phyloP scores from a whole-genome alignment of 2,329 filamentous ascomycete genomes.

The Phoma sp. region DNA sequence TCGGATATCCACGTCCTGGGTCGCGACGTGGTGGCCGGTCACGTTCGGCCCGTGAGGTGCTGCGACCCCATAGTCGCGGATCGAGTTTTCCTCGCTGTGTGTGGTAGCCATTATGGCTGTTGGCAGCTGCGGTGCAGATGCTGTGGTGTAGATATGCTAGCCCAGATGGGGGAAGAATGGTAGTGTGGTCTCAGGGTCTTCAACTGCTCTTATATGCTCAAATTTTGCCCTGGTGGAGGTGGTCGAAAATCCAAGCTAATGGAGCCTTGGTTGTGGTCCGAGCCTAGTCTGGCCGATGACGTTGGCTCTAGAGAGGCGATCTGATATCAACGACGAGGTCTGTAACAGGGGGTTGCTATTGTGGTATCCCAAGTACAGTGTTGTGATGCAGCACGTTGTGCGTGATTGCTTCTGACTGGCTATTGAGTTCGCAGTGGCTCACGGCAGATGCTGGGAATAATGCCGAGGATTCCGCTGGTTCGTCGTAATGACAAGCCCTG shows the following conservation, averaged over 20 bases:
- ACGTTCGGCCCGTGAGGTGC: constrained; percentile 58
- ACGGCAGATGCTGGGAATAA: constrained; percentile 24
- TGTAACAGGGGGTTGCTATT: neutral
- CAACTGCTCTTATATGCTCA: constrained; percentile 14
- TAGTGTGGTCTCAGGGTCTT: neutral
- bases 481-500: constrained; percentile 1
- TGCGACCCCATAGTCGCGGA: constrained; percentile 56
- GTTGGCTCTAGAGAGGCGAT: constrained; percentile 2
- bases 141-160: neutral
- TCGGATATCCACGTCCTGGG: constrained; percentile 46
- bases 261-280: constrained; percentile 8
- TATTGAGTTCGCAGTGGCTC: constrained; percentile 12
- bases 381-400: constrained; percentile 28
- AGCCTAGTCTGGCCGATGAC: constrained; percentile 19
- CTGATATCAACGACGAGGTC: constrained; percentile 1
- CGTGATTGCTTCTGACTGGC: constrained; percentile 25
- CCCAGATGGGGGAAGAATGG: neutral
- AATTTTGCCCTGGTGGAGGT: neutral
- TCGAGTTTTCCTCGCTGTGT: constrained; percentile 23
- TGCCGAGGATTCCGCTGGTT: constrained; percentile 24
- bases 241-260: constrained; percentile 1
- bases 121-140: constrained; percentile 1
- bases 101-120: constrained; percentile 37
- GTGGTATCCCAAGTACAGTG: constrained; percentile 15
- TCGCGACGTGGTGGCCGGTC: constrained; percentile 52